Percentiles rank a stretch among this genome's conserved stretches.
Evolutionary conservation across 768 basidiomycete species (phyloP).

Genomic region (Suillus ampliporus): DNA sequence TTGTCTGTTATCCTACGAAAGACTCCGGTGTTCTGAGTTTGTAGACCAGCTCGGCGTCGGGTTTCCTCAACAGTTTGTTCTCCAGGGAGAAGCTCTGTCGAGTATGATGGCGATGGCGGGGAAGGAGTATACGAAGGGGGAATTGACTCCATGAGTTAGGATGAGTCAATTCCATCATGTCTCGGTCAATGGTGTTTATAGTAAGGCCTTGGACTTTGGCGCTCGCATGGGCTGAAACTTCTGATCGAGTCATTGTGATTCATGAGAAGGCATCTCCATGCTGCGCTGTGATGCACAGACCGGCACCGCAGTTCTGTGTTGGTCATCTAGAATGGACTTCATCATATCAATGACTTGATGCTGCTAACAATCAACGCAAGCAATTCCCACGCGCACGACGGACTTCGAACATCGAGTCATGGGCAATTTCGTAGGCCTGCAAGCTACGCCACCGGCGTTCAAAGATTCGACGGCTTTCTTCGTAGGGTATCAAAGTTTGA

Average conservation of each 20-base stretch:
- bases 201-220: neutral
- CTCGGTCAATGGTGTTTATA: slow-evolving; percentile 9
- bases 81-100: slow-evolving; percentile 51
- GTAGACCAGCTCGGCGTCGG: slow-evolving; percentile 21
- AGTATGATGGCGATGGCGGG: slow-evolving; percentile 58
- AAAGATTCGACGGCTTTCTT: neutral
- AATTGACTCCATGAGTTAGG: slow-evolving; percentile 8
- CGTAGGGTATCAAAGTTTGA: no score
- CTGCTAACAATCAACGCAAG: neutral
- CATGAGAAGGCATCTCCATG: neutral
- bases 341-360: neutral
- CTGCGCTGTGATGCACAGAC: neutral
- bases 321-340: neutral
- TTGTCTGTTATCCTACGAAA: slow-evolving; percentile 37
- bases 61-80: slow-evolving; percentile 58
- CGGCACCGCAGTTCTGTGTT: neutral
- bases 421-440: no score
- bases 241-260: slow-evolving; percentile 3
- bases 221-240: neutral
- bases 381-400: neutral
- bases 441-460: slow-evolving; percentile 6
- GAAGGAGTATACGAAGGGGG: slow-evolving; percentile 9
- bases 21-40: slow-evolving; percentile 17
- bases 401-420: neutral
- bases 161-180: slow-evolving; percentile 1